Evolutionary conservation across 306 rosid genomes (phyloP), one percentile per base, ranked within the genome.

Genomic region (Cercis canadensis): DNA sequence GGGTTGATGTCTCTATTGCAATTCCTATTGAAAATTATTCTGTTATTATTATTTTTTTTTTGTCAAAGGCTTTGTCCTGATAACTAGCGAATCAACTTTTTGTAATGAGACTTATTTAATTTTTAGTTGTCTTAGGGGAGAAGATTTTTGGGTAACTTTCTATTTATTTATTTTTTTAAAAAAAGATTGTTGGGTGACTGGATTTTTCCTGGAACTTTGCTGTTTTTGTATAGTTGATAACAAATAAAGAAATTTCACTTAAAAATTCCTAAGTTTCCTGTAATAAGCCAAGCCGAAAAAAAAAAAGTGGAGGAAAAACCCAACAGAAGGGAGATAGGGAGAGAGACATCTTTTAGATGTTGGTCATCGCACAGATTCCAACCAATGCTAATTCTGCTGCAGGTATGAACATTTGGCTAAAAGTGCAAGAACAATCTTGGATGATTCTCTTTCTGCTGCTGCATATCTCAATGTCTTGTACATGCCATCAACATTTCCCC

Each of bases 401-500:
- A 93, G 98, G 98, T 90, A 88, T 78, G 98, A 93, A 62, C 98
- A 93, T 78, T 81, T 93, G 82, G 97, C 97, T 69, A 93, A 78
- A 87, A 93, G 98, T 84, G 98, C 98, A 18, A 97, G 97, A 12
- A 88, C 98, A 69, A 93, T 90, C 65, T 82, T 93, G 86, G 98
- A 93, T 81, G 96, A 93, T 89, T 93, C 98, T 67, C 98, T 93
- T 78, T 93, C 98, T 62, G 98, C 98, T 49, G 98, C 90, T 90
- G 85, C 98, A 66, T 93, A 90, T 84, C 97, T 93, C 75, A 93
- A 93, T 81, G 96, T 93, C 76, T 75, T 93, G 65, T 86, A 93
- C 77, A 84, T 93, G 96, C 98, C 98, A 73, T 90, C 98, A 49
- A 93, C 96, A 18, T 86, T 90, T 75, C 96, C 98, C 24, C 98